phyloP scores from a whole-genome alignment of 371 early-diverging fungal species.

The Smittium mucronatum region DNA sequence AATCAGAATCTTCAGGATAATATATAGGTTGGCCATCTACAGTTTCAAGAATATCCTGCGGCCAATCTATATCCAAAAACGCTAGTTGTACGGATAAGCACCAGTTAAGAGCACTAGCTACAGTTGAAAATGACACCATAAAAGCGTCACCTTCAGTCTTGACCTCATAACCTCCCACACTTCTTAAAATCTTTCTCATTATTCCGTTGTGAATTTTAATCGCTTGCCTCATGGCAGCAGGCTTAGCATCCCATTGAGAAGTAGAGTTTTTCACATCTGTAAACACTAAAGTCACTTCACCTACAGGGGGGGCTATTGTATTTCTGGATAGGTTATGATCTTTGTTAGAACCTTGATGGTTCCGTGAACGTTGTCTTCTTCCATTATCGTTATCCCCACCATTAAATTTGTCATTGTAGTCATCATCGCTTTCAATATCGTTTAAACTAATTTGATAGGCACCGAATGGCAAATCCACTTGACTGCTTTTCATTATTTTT shows the following conservation, averaged over 20 bases:
- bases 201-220: slow-evolving; percentile 77
- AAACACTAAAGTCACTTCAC: slow-evolving; percentile 79
- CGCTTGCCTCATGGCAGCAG: slow-evolving; percentile 75
- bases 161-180: slow-evolving; percentile 89
- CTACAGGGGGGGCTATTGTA: slow-evolving; percentile 66
- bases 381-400: not conserved
- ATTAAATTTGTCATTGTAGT: not conserved
- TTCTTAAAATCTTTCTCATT: slow-evolving; percentile 71
- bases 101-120: slow-evolving; percentile 76
- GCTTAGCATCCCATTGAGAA: slow-evolving; percentile 79
- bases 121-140: slow-evolving; percentile 85
- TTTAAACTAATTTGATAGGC: not conserved
- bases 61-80: slow-evolving; percentile 81
- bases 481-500: not conserved
- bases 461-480: not conserved
- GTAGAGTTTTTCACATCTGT: slow-evolving; percentile 95
- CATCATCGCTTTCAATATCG: slow-evolving; percentile 1
- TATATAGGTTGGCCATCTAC: slow-evolving; percentile 67
- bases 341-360: not conserved
- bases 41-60: slow-evolving; percentile 68
- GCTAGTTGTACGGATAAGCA: slow-evolving; percentile 79
- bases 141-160: slow-evolving; percentile 96
- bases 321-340: slow-evolving; percentile 45
- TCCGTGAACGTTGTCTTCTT: not conserved
- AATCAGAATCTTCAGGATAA: slow-evolving; percentile 9